Conservation (phyloP, 2,329 filamentous ascomycete genomes). For the Colletotrichum camelliae region DNA sequence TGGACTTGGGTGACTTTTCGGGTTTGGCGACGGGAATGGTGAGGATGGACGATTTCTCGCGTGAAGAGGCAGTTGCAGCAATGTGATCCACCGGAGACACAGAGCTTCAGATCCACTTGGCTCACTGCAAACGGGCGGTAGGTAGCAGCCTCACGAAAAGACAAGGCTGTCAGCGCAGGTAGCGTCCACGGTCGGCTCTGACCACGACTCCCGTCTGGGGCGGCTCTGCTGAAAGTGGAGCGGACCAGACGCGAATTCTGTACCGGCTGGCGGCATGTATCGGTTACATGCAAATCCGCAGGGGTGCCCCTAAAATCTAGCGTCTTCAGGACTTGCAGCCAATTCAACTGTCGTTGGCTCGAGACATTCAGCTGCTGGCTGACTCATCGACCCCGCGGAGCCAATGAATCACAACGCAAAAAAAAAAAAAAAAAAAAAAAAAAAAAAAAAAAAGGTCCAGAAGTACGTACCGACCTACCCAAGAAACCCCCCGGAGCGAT, state of each 20-base stretch:
- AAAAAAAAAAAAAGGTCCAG: neutral
- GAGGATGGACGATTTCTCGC: slow-evolving; percentile 16
- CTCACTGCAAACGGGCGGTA: slow-evolving; percentile 5
- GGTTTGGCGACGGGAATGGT: neutral
- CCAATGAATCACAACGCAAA: neutral
- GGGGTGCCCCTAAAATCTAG: neutral
- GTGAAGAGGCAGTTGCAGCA: slow-evolving; percentile 16
- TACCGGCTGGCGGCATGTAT: neutral
- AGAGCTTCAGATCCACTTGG: slow-evolving; percentile 16
- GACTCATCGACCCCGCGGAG: slow-evolving; percentile 9
- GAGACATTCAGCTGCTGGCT: neutral
- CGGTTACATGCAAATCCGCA: neutral
- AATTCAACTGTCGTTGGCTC: neutral
- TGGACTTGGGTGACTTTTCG: neutral
- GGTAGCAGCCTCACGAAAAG: slow-evolving; percentile 18
- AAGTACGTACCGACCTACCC: neutral
- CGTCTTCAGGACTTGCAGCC: neutral
- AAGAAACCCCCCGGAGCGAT: neutral
- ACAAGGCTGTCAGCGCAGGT: slow-evolving; percentile 10
- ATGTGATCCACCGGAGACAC: neutral
- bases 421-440: neutral
- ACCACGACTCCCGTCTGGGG: neutral
- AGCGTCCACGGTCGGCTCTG: neutral
- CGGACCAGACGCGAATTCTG: neutral
- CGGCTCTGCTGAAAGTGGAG: neutral